These are phyloP conservation scores for Nicotiana tomentosiformis DNA, from an alignment of 257 asterid genomes.

Conservation along the genomic window DNA sequence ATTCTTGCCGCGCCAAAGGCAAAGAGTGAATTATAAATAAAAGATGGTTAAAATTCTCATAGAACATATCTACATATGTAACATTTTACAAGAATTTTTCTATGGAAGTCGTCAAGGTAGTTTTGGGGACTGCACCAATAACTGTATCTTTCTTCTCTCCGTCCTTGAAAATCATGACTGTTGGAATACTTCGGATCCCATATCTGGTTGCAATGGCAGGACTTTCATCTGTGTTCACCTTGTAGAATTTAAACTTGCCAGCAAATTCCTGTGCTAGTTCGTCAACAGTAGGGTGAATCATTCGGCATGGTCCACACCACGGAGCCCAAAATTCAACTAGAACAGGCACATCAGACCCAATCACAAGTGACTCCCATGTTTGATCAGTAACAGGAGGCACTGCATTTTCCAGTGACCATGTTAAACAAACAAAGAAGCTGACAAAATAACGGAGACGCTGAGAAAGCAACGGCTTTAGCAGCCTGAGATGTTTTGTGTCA, in stretches of 20 bases:
- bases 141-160: conserved; percentile 92
- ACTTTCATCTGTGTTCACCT: conserved; percentile 83
- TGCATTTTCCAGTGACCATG: conserved; percentile 26
- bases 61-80: conserved; percentile 16
- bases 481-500: not conserved
- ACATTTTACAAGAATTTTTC: conserved; percentile 65
- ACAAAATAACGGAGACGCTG: not conserved
- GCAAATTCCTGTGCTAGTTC: conserved; percentile 66
- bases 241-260: conserved; percentile 80
- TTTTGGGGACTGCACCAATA: conserved; percentile 86
- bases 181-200: conserved; percentile 94
- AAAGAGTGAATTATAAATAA: conserved; percentile 1
- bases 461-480: not conserved
- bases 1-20: conserved; percentile 21
- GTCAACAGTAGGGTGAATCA: conserved; percentile 78
- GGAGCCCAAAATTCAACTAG: conserved; percentile 98
- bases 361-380: conserved; percentile 55
- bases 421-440: conserved; percentile 7
- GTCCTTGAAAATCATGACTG: conserved; percentile 69
- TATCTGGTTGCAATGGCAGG: conserved; percentile 70
- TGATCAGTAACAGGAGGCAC: conserved; percentile 59
- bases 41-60: conserved; percentile 14
- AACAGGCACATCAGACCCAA: conserved; percentile 53
- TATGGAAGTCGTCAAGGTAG: conserved; percentile 59
- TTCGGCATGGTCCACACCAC: conserved; percentile 99